phyloP scores from a whole-genome alignment of 768 basidiomycete species.

The Dendrothele bispora region DNA sequence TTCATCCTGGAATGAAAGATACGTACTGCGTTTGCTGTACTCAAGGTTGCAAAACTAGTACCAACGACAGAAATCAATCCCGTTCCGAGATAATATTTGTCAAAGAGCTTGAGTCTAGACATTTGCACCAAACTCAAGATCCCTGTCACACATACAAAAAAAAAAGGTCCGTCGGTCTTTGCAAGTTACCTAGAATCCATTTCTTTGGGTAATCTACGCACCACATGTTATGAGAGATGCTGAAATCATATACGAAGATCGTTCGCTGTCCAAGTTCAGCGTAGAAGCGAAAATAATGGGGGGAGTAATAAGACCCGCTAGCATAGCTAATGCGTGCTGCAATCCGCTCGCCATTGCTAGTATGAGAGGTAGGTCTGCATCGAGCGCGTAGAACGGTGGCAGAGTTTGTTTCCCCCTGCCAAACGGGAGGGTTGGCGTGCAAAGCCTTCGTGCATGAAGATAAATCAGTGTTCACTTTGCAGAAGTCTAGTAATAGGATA shows the following conservation, averaged over 20 bases:
- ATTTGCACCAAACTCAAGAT: slow-evolving; percentile 80
- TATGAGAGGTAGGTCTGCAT: slow-evolving; percentile 69
- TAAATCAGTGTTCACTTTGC: not conserved
- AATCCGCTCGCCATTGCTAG: slow-evolving; percentile 74
- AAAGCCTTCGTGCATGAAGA: slow-evolving; percentile 42
- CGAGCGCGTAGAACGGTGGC: slow-evolving; percentile 76
- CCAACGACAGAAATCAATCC: slow-evolving; percentile 84
- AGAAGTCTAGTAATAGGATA: not conserved
- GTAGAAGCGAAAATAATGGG: slow-evolving; percentile 76
- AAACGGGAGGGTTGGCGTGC: slow-evolving; percentile 67
- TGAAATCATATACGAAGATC: slow-evolving; percentile 77
- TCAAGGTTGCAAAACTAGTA: slow-evolving; percentile 76
- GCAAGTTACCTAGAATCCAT: not conserved
- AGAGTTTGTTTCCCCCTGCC: slow-evolving; percentile 32
- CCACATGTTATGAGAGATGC: slow-evolving; percentile 76
- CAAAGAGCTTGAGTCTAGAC: slow-evolving; percentile 61
- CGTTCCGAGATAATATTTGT: slow-evolving; percentile 69
- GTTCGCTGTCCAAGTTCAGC: slow-evolving; percentile 54
- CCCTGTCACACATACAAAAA: slow-evolving; percentile 34
- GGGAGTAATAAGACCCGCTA: slow-evolving; percentile 79
- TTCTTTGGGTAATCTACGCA: slow-evolving; percentile 37
- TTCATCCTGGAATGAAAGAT: not conserved
- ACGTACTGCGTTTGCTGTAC: slow-evolving; percentile 66
- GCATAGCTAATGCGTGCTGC: slow-evolving; percentile 79
- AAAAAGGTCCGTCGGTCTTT: not conserved